These are phyloP conservation scores for Rachicladosporium sp. DNA, from an alignment of 2,329 filamentous ascomycete genomes.

Conservation along the genomic window DNA sequence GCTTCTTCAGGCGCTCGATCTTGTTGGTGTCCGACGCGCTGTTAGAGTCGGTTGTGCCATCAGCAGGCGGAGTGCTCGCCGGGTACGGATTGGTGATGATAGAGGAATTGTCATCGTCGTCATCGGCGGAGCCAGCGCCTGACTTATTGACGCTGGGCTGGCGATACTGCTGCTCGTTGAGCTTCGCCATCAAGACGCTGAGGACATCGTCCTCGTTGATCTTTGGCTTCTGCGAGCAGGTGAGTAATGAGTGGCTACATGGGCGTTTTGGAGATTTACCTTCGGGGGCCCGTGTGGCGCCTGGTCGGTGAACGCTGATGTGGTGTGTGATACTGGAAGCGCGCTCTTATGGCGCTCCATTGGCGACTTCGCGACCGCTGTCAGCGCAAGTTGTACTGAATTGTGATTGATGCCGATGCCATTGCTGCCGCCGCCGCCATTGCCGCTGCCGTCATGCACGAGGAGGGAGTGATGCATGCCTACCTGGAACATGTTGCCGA, in stretches of 20 bases:
- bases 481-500: background rate
- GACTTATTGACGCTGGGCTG: slow-evolving; percentile 20
- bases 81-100: slow-evolving; percentile 21
- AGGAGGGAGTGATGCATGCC: too few relatives aligned
- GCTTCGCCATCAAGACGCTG: slow-evolving; percentile 61
- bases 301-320: slow-evolving; percentile 25
- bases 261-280: slow-evolving; percentile 6
- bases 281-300: slow-evolving; percentile 10
- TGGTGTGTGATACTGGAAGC: slow-evolving; percentile 22
- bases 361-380: slow-evolving; percentile 8
- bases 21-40: slow-evolving; percentile 23
- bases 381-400: slow-evolving; percentile 1
- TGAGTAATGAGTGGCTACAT: slow-evolving; percentile 8
- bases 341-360: slow-evolving; percentile 10
- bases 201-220: slow-evolving; percentile 25
- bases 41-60: slow-evolving; percentile 10
- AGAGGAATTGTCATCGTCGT: slow-evolving; percentile 21
- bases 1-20: slow-evolving; percentile 43
- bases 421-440: too few relatives aligned
- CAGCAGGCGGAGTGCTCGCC: slow-evolving; percentile 16
- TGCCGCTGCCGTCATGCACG: too few relatives aligned
- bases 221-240: slow-evolving; percentile 8
- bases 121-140: slow-evolving; percentile 34
- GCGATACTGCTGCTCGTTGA: slow-evolving; percentile 53
- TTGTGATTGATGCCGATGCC: background rate